These are phyloP conservation scores for Boehmeria nivea DNA, from an alignment of 306 rosid genomes.

Conservation along the genomic window DNA sequence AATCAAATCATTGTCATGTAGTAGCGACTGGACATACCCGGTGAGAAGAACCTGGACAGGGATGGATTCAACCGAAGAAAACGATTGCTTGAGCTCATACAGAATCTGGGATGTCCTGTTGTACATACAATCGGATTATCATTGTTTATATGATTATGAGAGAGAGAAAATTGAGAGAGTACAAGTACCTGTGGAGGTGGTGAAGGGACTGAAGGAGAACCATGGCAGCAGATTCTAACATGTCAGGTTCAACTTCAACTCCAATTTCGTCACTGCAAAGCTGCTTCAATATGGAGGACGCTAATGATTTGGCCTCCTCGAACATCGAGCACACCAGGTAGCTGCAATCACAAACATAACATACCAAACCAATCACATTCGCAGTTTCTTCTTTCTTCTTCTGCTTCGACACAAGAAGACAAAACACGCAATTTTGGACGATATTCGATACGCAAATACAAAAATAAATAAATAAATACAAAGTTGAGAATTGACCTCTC, in stretches of 20 bases:
- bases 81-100: slow-evolving; percentile 43
- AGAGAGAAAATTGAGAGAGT: neutral
- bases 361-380: neutral
- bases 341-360: slow-evolving; percentile 24
- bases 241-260: slow-evolving; percentile 30
- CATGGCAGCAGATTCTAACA: slow-evolving; percentile 68
- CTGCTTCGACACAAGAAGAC: no score
- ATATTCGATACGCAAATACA: neutral
- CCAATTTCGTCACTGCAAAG: slow-evolving; percentile 2
- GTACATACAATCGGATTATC: neutral
- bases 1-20: no score
- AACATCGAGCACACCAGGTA: slow-evolving; percentile 72
- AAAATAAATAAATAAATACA: no score
- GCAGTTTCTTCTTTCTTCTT: no score
- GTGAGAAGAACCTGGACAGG: slow-evolving; percentile 56
- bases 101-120: slow-evolving; percentile 49
- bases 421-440: neutral
- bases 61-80: slow-evolving; percentile 38
- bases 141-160: neutral
- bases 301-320: slow-evolving; percentile 50
- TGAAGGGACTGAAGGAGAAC: slow-evolving; percentile 66
- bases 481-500: slow-evolving; percentile 53
- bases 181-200: slow-evolving; percentile 18
- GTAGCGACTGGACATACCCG: slow-evolving; percentile 61
- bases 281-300: slow-evolving; percentile 60